phyloP scores from a whole-genome alignment of 1,139 yeast species.

The Nakaseomyces nivariensis region DNA sequence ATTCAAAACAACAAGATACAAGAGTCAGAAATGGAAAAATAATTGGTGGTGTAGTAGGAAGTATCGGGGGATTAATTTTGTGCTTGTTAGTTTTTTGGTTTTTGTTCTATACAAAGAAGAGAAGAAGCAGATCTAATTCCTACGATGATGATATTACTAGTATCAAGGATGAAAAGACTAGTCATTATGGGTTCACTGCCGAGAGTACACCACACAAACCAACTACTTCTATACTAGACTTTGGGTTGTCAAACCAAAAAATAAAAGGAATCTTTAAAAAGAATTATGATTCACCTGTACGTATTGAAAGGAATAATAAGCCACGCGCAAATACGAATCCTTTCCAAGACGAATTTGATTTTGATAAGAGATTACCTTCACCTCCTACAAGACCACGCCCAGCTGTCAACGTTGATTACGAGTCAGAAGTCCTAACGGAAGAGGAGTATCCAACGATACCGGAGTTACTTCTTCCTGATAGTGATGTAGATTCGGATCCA shows the following conservation, averaged over 20 bases:
- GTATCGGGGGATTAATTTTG: conserved; percentile 4
- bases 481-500: not conserved
- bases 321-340: conserved; percentile 4
- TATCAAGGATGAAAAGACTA: conserved; percentile 1
- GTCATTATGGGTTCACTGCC: not conserved
- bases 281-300: not conserved
- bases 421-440: not conserved
- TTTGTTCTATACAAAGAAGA: not conserved
- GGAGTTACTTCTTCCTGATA: not conserved
- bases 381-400: not conserved
- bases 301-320: not conserved
- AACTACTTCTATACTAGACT: not conserved
- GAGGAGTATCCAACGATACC: not conserved
- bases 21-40: not conserved
- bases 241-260: not conserved
- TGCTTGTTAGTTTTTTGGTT: conserved; percentile 3
- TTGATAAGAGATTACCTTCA: conserved; percentile 2
- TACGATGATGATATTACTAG: conserved; percentile 1
- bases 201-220: not conserved
- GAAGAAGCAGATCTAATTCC: not conserved
- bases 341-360: conserved; percentile 8
- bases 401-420: not conserved
- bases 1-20: not conserved
- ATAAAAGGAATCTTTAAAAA: not conserved
- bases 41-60: conserved; percentile 7